phyloP scores from a whole-genome alignment of 1,284 basidiomycete species.

The Trichosporon faecale region DNA sequence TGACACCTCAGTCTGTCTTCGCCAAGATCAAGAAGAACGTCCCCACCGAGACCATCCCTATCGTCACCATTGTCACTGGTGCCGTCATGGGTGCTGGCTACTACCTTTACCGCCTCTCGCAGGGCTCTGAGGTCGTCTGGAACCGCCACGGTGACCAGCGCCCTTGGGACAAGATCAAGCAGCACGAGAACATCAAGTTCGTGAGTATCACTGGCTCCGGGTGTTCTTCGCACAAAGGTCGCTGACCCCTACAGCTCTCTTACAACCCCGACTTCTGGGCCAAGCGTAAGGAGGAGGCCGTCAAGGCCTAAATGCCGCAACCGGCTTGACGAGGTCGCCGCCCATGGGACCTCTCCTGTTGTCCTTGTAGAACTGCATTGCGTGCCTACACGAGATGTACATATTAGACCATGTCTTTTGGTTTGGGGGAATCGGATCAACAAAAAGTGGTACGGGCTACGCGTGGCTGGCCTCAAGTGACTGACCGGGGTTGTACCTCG shows the following conservation, averaged over 20 bases:
- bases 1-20: constrained; percentile 7
- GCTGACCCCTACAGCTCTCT: background rate
- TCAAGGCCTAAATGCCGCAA: constrained; percentile 7
- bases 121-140: constrained; percentile 50
- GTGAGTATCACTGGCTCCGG: constrained; percentile 13
- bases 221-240: background rate
- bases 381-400: constrained; percentile 17
- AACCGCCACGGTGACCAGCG: constrained; percentile 47
- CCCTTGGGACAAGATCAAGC: constrained; percentile 50
- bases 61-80: constrained; percentile 38
- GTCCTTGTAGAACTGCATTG: constrained; percentile 9
- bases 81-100: constrained; percentile 41
- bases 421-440: background rate
- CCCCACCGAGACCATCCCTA: constrained; percentile 6
- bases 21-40: constrained; percentile 4
- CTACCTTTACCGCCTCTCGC: constrained; percentile 47
- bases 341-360: constrained; percentile 6
- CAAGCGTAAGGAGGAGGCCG: constrained; percentile 36
- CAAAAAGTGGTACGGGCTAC: background rate
- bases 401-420: constrained; percentile 11
- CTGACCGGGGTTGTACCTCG: constrained; percentile 10
- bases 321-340: background rate
- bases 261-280: constrained; percentile 44
- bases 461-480: background rate
- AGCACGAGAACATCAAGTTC: constrained; percentile 44